phyloP scores from a whole-genome alignment of 2,329 filamentous ascomycete species.

The Neospermospora avenae region DNA sequence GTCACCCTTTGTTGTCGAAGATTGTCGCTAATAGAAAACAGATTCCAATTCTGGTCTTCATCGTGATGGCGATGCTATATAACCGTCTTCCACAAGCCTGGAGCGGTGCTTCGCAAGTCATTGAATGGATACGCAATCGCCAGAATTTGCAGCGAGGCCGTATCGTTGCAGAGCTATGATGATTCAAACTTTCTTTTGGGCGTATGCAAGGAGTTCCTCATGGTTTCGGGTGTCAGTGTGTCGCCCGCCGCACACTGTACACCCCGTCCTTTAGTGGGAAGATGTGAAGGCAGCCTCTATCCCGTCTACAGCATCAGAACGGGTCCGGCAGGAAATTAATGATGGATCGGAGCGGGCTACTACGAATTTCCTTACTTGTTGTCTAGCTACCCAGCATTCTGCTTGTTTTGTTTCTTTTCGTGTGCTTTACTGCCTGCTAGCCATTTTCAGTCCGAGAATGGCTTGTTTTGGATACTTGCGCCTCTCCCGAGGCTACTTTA shows the following conservation, averaged over 20 bases:
- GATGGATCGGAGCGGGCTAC: neutral
- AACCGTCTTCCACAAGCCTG: slow-evolving; percentile 49
- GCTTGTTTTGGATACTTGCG: neutral
- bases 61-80: slow-evolving; percentile 49
- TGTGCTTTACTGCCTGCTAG: neutral
- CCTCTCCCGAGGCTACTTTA: neutral
- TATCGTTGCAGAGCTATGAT: slow-evolving; percentile 31
- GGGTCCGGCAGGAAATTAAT: neutral
- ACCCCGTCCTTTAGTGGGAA: neutral
- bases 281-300: neutral
- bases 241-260: neutral
- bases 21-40: slow-evolving; percentile 30
- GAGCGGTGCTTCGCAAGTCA: slow-evolving; percentile 20
- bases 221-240: no score
- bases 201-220: neutral
- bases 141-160: slow-evolving; percentile 13
- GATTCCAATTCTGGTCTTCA: slow-evolving; percentile 49
- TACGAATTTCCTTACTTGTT: slow-evolving; percentile 6
- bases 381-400: slow-evolving; percentile 1
- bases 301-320: neutral
- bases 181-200: neutral
- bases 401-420: neutral
- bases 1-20: neutral
- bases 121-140: slow-evolving; percentile 22
- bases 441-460: no score